Evolutionary conservation across 2,329 filamentous ascomycete genomes (phyloP).

Genomic region (Teratosphaeria zuluensis): DNA sequence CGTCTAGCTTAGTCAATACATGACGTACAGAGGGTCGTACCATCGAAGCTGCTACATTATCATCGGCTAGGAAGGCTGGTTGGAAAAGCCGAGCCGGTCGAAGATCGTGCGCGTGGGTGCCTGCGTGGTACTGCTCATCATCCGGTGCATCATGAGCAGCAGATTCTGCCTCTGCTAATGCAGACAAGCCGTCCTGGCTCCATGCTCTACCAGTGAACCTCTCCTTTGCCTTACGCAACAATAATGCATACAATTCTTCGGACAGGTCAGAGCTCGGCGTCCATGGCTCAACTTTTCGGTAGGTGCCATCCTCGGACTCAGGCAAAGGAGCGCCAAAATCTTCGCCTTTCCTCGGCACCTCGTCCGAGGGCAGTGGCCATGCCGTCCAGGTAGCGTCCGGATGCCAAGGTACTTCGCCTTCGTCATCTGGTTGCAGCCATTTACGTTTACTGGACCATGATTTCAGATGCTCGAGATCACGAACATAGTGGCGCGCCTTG

Average conservation of each 20-base stretch:
- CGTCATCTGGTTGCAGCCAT: conserved; percentile 28
- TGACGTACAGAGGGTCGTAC: conserved; percentile 61
- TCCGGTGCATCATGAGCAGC: background rate
- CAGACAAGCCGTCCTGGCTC: background rate
- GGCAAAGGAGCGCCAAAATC: conserved; percentile 31
- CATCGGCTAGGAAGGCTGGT: conserved; percentile 58
- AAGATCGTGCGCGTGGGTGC: background rate
- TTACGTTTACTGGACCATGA: conserved; percentile 31
- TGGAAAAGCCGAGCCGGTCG: background rate
- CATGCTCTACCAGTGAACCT: conserved; percentile 21
- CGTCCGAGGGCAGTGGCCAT: conserved; percentile 62
- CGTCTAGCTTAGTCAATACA: conserved; percentile 59
- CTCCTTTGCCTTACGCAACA: conserved; percentile 59
- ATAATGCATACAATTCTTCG: conserved; percentile 58
- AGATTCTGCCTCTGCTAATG: background rate
- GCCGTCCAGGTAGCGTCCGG: conserved; percentile 63
- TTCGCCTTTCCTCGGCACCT: conserved; percentile 52
- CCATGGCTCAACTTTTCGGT: conserved; percentile 11
- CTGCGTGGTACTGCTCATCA: background rate
- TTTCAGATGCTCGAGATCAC: conserved; percentile 3
- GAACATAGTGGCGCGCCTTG: conserved; percentile 39
- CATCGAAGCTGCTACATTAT: conserved; percentile 55
- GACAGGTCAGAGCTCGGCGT: conserved; percentile 55
- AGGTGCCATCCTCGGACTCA: conserved; percentile 7
- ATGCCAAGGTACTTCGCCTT: conserved; percentile 28